Evolutionary conservation across 768 basidiomycete genomes (phyloP).

Genomic region (Termitomyces sp.): DNA sequence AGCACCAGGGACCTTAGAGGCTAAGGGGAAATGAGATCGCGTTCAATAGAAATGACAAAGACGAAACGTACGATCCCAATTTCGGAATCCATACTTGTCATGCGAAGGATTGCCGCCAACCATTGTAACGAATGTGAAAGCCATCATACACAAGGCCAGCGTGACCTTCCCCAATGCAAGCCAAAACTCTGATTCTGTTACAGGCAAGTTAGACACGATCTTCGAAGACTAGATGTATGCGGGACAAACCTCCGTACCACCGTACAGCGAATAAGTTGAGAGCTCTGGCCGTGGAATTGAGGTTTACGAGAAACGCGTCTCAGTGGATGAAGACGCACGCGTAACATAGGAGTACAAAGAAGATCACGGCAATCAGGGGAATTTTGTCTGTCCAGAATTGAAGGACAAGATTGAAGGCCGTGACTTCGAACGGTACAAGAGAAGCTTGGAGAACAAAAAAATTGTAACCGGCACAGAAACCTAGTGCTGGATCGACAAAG

Average conservation of each 20-base stretch:
- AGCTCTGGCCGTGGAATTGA: constrained; percentile 20
- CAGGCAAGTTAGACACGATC: not conserved
- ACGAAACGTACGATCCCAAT: constrained; percentile 39
- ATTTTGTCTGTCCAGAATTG: constrained; percentile 50
- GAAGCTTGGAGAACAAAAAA: constrained; percentile 49
- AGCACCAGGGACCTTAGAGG: constrained; percentile 37
- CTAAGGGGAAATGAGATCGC: constrained; percentile 17
- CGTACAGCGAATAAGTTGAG: constrained; percentile 44
- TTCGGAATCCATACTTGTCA: constrained; percentile 50
- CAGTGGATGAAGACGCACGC: constrained; percentile 23
- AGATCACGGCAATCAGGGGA: constrained; percentile 37
- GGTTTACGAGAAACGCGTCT: not conserved
- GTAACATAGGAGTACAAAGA: constrained; percentile 35
- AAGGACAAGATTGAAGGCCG: constrained; percentile 47
- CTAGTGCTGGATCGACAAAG: constrained; percentile 53
- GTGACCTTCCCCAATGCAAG: constrained; percentile 45
- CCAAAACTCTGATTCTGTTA: constrained; percentile 51
- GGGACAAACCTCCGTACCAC: constrained; percentile 39
- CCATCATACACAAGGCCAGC: constrained; percentile 40
- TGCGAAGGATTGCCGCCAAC: constrained; percentile 52
- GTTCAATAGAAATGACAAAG: not conserved
- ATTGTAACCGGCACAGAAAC: constrained; percentile 50
- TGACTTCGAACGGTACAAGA: constrained; percentile 44
- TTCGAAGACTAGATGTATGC: too few relatives aligned
- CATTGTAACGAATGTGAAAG: constrained; percentile 56